phyloP scores from a whole-genome alignment of 2,329 filamentous ascomycete genomes.

The Colletotrichum sp. region DNA sequence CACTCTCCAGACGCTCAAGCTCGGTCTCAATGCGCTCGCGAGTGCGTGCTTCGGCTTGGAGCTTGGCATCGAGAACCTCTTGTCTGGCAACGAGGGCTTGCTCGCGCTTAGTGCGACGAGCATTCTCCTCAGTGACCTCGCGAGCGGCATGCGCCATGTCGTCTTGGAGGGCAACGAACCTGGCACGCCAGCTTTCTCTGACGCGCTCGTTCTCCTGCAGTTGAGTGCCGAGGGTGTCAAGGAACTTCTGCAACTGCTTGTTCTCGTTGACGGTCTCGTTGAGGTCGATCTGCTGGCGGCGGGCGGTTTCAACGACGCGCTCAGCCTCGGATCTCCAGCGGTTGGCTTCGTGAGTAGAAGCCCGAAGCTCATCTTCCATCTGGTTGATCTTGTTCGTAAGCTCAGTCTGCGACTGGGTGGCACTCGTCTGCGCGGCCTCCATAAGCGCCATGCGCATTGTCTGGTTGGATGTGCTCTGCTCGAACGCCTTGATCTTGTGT shows the following conservation, averaged over 20 bases:
- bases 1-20: conserved; percentile 67
- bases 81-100: conserved; percentile 79
- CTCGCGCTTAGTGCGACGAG: conserved; percentile 78
- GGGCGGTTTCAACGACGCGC: conserved; percentile 56
- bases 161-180: conserved; percentile 84
- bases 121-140: conserved; percentile 84
- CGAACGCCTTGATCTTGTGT: conserved; percentile 65
- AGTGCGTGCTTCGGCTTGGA: conserved; percentile 76
- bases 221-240: conserved; percentile 77
- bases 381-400: conserved; percentile 59
- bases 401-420: conserved; percentile 59
- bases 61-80: conserved; percentile 77
- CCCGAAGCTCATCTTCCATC: conserved; percentile 60
- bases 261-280: conserved; percentile 61
- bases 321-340: conserved; percentile 69
- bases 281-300: conserved; percentile 54
- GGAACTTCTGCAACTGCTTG: conserved; percentile 74
- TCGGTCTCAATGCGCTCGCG: conserved; percentile 71
- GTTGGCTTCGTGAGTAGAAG: conserved; percentile 60
- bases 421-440: conserved; percentile 67
- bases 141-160: conserved; percentile 82
- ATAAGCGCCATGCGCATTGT: conserved; percentile 69
- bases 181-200: conserved; percentile 81
- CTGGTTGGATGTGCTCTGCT: conserved; percentile 59
- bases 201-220: conserved; percentile 86